A percentile compares a stretch with the other conserved stretches of the same genome.
phyloP scores from a whole-genome alignment of 2,329 filamentous ascomycete species.

The Nemania diffusa region DNA sequence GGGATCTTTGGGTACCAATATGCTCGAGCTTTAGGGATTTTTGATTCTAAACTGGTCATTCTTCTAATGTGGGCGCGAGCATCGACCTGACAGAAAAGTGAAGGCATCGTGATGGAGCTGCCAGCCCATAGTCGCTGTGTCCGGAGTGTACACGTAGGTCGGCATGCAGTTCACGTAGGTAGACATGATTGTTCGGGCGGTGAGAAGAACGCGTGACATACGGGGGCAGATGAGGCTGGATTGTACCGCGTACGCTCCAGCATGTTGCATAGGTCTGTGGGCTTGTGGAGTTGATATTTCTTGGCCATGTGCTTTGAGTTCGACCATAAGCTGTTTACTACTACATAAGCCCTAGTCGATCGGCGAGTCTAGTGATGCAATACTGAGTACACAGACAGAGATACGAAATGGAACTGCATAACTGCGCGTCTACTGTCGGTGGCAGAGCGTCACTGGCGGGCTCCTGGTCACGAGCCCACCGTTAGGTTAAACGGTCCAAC shows the following conservation, averaged over 20 bases:
- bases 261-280: constrained; percentile 27
- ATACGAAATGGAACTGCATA: constrained; percentile 33
- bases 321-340: constrained; percentile 30
- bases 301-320: constrained; percentile 28
- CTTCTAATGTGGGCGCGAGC: neutral
- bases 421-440: constrained; percentile 24
- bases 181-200: constrained; percentile 32
- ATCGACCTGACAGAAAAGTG: constrained; percentile 31
- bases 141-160: constrained; percentile 37
- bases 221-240: constrained; percentile 32
- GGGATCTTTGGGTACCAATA: constrained; percentile 33
- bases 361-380: constrained; percentile 36
- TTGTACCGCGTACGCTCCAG: constrained; percentile 26
- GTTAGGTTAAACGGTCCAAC: constrained; percentile 35
- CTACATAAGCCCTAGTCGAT: constrained; percentile 31
- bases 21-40: constrained; percentile 19
- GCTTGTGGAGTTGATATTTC: constrained; percentile 28
- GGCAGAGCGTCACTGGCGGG: constrained; percentile 31
- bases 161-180: constrained; percentile 39
- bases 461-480: constrained; percentile 37
- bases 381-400: constrained; percentile 17
- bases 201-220: constrained; percentile 36
- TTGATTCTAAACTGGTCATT: constrained; percentile 15
- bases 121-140: constrained; percentile 30
- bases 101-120: constrained; percentile 39